Evolutionary conservation across 352 stramenopile genomes (phyloP).

Genomic region (Phytophthora sojae): DNA sequence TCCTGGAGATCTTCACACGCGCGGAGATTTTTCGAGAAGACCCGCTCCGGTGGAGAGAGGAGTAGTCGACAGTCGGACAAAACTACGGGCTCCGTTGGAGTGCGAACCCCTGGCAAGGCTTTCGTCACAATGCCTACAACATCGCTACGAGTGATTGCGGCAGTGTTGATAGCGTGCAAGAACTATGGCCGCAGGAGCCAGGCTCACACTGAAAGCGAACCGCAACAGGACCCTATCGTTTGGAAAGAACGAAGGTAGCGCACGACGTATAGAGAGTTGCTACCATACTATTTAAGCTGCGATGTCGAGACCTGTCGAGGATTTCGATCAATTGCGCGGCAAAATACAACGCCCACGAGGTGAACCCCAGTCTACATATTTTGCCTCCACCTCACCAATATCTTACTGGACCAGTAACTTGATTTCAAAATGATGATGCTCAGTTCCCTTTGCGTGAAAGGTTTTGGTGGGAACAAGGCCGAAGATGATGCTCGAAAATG

Average conservation of each 20-base stretch:
- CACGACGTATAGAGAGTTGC: constrained; percentile 11
- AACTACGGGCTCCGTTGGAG: too few relatives aligned
- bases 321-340: constrained; percentile 2
- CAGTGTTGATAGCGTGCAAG: too few relatives aligned
- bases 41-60: constrained; percentile 17
- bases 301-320: not conserved
- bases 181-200: too few relatives aligned
- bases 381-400: too few relatives aligned
- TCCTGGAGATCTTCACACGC: constrained; percentile 55
- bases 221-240: too few relatives aligned
- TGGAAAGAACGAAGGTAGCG: constrained; percentile 1
- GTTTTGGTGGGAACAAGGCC: not conserved
- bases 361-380: not conserved
- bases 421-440: not conserved
- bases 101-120: too few relatives aligned
- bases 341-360: constrained; percentile 23
- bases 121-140: too few relatives aligned
- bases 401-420: too few relatives aligned
- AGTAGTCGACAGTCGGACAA: too few relatives aligned
- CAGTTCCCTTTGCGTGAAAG: not conserved
- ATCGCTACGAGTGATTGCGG: too few relatives aligned
- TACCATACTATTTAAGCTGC: constrained; percentile 37
- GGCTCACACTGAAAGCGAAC: too few relatives aligned
- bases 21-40: constrained; percentile 37
- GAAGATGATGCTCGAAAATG: not conserved